phyloP scores from a whole-genome alignment of 129 eudicot species.

The Flaveria sonorensis region DNA sequence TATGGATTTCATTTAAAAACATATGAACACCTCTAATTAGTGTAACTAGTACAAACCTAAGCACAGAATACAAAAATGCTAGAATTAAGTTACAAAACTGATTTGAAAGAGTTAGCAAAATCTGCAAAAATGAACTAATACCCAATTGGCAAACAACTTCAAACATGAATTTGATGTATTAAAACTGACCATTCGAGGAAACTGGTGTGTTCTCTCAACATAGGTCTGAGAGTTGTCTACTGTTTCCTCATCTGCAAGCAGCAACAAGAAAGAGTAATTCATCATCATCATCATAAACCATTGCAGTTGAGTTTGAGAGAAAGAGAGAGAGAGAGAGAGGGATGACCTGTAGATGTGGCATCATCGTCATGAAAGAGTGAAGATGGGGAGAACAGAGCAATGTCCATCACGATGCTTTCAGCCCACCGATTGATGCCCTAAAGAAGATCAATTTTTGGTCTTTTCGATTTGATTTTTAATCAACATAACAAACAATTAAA shows the following conservation, averaged over 20 bases:
- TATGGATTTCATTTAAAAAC: too few species aligned
- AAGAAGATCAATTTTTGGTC: too few species aligned
- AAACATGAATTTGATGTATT: too few species aligned
- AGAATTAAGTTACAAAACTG: too few species aligned
- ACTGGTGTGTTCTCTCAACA: constrained; percentile 81
- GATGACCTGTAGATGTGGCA: constrained; percentile 54
- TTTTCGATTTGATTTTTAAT: too few species aligned
- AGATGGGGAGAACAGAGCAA: constrained; percentile 89
- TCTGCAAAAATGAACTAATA: too few species aligned
- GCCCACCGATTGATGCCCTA: not conserved
- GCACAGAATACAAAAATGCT: too few species aligned
- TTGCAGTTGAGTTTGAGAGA: constrained; percentile 8
- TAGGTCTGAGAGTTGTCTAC: constrained; percentile 47
- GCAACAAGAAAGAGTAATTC: not conserved
- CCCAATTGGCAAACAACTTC: too few species aligned
- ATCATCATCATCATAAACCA: constrained; percentile 5
- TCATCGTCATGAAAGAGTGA: constrained; percentile 76
- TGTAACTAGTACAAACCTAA: too few species aligned
- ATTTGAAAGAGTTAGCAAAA: too few species aligned
- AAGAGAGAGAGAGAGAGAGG: not conserved
- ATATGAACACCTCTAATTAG: too few species aligned
- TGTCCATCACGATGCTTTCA: constrained; percentile 51
- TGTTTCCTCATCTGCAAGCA: constrained; percentile 60
- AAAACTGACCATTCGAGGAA: constrained; percentile 68
- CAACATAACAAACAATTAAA: too few species aligned